Evolutionary conservation across 2,329 filamentous ascomycete genomes (phyloP).

Genomic region (Colletotrichum sp.): DNA sequence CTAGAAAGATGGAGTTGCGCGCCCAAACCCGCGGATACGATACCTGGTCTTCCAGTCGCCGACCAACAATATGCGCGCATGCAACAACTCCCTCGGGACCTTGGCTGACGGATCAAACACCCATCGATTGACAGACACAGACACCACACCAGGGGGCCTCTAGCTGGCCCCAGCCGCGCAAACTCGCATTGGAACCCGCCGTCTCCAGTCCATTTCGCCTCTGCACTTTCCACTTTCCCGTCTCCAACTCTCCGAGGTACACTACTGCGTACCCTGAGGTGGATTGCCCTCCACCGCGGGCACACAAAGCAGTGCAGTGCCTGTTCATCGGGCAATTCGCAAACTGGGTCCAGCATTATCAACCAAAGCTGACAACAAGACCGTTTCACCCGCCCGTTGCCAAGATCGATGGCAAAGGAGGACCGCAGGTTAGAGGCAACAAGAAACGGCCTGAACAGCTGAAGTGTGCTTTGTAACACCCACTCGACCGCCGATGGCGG

Average conservation of each 20-base stretch:
- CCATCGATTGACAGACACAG: background rate
- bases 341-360: background rate
- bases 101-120: background rate
- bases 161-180: background rate
- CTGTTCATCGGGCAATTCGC: background rate
- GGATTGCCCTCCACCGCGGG: background rate
- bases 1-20: conserved; percentile 15
- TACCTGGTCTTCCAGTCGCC: background rate
- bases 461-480: background rate
- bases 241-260: background rate
- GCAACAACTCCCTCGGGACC: background rate
- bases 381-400: conserved; percentile 11
- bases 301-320: background rate
- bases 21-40: conserved; percentile 4
- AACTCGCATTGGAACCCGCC: background rate
- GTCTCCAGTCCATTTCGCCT: background rate
- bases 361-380: background rate
- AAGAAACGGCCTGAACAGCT: background rate
- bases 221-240: background rate
- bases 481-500: background rate
- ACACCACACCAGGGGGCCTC: background rate
- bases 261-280: background rate
- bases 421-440: background rate
- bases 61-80: background rate
- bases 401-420: background rate